Base-by-base conservation (phyloP, 192 early-diverging fungal species). In the Coemansia sp. region DNA sequence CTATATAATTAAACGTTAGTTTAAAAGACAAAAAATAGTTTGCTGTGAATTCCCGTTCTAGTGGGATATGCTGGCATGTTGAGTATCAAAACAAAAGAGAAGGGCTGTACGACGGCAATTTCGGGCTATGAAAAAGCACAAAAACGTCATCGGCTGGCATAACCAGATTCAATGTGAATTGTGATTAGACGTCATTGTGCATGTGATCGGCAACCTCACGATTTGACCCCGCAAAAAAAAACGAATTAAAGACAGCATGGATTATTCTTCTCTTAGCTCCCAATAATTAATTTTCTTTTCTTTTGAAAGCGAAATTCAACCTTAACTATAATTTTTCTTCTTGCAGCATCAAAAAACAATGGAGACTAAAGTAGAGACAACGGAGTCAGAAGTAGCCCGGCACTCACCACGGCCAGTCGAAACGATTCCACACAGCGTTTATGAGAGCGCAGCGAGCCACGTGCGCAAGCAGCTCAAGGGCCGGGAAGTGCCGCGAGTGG, bases 401-500 rank as follows among this genome's bases (percentile, higher is more conserved):
- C n/a, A 21, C 19, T 77, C 73, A 29, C 73, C 73, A 9, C 62
- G 66, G 2, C 67, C 73, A 1, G 63, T 67, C 21, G 67, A 77
- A 14, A 64, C 73, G n/a, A 77, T 78, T 49, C 75, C 75, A 11
- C 61, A 71, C 30, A 78, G 60, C 43, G 60, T 82, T 11, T 87
- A 85, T 69, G 49, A 74, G 18, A 81, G 58, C 29, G 70, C 84
- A 12, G 71, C 80, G 11, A 48, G 63, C n/a, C 77, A 73, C 33
- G 64, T 88, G 45, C 53, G 63, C 59, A 29, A 27, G n/a, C 66
- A 65, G 24, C 69, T 88, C 3, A 61, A 71, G 2, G 53, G 67
- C 19, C 42, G 27, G 8, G 44, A 67, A n/a, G 27, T 47, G 10
- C 83, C 89, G n/a, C 74, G 82, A 56, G 73, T 97, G 48, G 92